phyloP scores from a whole-genome alignment of 2,329 filamentous ascomycete species.

The Capronia coronata region DNA sequence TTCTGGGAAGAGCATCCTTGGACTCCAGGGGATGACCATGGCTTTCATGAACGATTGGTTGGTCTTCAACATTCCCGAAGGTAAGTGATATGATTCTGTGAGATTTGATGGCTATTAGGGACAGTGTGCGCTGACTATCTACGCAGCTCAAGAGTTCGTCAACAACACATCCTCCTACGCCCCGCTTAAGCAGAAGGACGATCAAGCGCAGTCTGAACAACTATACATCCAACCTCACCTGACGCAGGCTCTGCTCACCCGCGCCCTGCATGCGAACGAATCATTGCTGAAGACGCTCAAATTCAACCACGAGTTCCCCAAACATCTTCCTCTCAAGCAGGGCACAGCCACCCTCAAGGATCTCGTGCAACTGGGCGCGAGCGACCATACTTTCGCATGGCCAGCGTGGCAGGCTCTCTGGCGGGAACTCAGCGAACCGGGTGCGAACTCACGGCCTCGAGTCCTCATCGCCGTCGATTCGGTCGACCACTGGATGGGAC shows the following conservation, averaged over 20 bases:
- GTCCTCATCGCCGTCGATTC: slow-evolving; percentile 74
- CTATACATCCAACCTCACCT: slow-evolving; percentile 75
- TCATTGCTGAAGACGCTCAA: slow-evolving; percentile 52
- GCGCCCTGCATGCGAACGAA: slow-evolving; percentile 66
- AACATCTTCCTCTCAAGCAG: slow-evolving; percentile 51
- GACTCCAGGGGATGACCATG: slow-evolving; percentile 77
- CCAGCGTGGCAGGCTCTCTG: slow-evolving; percentile 73
- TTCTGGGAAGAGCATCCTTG: slow-evolving; percentile 78
- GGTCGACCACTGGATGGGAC: slow-evolving; percentile 71
- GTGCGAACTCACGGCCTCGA: slow-evolving; percentile 47
- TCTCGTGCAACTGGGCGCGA: slow-evolving; percentile 61
- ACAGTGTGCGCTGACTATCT: neutral
- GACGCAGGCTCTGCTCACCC: slow-evolving; percentile 65
- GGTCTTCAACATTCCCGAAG: slow-evolving; percentile 82
- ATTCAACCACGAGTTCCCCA: slow-evolving; percentile 49
- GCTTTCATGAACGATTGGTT: slow-evolving; percentile 80
- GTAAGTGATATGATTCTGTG: slow-evolving; percentile 49
- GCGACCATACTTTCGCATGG: slow-evolving; percentile 73
- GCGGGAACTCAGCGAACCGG: slow-evolving; percentile 61
- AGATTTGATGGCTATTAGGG: neutral
- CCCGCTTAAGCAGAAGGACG: slow-evolving; percentile 46
- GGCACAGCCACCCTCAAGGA: slow-evolving; percentile 56
- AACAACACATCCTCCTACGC: slow-evolving; percentile 76
- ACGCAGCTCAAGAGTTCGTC: slow-evolving; percentile 68
- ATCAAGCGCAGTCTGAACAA: slow-evolving; percentile 31